Evolutionary conservation across 345 rosid genomes (phyloP), one percentile per base, ranked within the genome.

Genomic region (Salix caprea): DNA sequence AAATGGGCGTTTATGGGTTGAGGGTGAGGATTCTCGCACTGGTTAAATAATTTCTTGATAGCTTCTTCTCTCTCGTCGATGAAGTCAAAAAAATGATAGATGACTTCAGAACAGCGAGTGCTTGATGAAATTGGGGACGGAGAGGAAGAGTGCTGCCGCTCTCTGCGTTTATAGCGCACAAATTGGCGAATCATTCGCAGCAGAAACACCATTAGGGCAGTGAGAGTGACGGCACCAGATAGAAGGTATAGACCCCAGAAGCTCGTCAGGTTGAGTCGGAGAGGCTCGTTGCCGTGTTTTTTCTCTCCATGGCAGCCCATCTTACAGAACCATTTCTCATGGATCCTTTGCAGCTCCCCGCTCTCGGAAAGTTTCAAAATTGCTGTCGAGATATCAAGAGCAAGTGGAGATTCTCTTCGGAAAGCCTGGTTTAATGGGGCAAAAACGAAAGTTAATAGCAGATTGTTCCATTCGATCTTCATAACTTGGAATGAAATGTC

Each of bases 11-110:
- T 74, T 76, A 75, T 72, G 82, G 21, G 78, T 76, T 71, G 83
- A 62, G 81, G 79, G 68, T 69, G 80, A 50, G 80, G 79, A 80
- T 79, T 44, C 69, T 91, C 89, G 71, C 81, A 67, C 39, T 82
- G 85, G 42, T 71, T 74, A 71, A 89, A 88, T 84, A 86, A 78
- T 78, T 83, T 88, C 89, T 89, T 90, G 86, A 87, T 88, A 65
- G 90, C 92, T 77, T 91, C 98, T 82, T 92, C 98, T 78, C 85
- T 94, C 91, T 92, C 86, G 65, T 94, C 97, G 24, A 91, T 84
- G 78, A 94, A 92, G 76, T 91, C 78, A 11, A 92, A 81, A 66
- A 94, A 94, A 81, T 82, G 85, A 54, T 15, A 83, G 66, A 89
- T 28, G 72, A 83, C 80, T 34, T 85, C 82, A 64, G 86, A 79